These are phyloP conservation scores for Xerophyta viscosa DNA, from an alignment of 106 monocot species.

Conservation along the genomic window DNA sequence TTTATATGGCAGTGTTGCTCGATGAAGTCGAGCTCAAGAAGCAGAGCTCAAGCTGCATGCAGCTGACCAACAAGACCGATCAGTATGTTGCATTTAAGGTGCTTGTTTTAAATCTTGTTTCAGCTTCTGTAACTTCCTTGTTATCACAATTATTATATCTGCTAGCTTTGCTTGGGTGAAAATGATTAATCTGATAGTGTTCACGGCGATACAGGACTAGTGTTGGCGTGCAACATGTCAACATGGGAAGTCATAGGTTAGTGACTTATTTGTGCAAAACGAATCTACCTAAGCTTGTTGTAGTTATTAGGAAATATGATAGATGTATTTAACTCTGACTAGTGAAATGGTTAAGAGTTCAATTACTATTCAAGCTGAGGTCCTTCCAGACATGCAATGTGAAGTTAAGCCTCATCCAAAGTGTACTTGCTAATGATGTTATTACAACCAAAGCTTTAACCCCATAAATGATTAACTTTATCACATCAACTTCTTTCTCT, in stretches of 20 bases:
- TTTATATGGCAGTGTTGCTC: neutral
- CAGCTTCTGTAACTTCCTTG: too few species aligned
- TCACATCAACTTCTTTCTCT: neutral
- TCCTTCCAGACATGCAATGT: conserved; percentile 70
- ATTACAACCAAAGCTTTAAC: conserved; percentile 52
- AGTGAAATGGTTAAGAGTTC: neutral
- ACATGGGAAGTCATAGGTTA: too few species aligned
- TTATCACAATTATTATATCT: too few species aligned
- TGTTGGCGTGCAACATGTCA: too few species aligned
- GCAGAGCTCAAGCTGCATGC: conserved; percentile 41
- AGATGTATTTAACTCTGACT: neutral
- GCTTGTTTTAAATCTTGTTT: too few species aligned
- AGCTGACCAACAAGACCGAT: conserved; percentile 44
- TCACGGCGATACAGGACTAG: too few species aligned
- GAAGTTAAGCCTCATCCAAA: conserved; percentile 83
- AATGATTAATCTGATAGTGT: too few species aligned
- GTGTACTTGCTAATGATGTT: conserved; percentile 45
- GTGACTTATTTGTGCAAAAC: too few species aligned
- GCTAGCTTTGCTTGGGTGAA: too few species aligned
- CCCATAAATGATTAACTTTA: conserved; percentile 49
- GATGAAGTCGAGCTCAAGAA: conserved; percentile 18
- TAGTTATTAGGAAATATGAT: neutral
- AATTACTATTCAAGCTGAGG: conserved; percentile 98
- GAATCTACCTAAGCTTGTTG: too few species aligned
- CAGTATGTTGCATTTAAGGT: conserved; percentile 48